These are phyloP conservation scores for Colletotrichum sp. DNA, from an alignment of 2,329 filamentous ascomycete species.

Conservation along the genomic window DNA sequence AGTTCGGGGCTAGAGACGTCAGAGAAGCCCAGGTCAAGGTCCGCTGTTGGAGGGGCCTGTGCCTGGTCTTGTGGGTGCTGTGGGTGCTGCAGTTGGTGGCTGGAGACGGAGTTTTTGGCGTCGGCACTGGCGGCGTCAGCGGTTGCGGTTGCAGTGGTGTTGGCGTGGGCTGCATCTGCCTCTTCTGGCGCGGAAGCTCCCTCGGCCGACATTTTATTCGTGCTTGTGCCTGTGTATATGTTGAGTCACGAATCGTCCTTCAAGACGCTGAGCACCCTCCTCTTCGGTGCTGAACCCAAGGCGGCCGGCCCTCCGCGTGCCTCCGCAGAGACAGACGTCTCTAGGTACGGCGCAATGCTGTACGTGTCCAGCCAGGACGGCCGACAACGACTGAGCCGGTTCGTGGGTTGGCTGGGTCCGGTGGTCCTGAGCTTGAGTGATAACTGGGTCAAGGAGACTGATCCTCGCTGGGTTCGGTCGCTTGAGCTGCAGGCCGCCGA, in stretches of 20 bases:
- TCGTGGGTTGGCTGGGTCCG: constrained; percentile 17
- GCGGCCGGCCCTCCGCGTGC: background rate
- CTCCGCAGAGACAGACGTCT: background rate
- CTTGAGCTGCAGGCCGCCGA: constrained; percentile 1
- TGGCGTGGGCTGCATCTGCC: background rate
- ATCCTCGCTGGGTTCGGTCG: constrained; percentile 19
- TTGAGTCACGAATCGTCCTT: background rate
- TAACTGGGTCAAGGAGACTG: constrained; percentile 14
- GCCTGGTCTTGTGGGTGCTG: background rate
- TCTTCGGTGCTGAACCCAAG: background rate
- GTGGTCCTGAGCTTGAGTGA: constrained; percentile 16
- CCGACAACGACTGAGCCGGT: background rate
- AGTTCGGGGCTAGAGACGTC: constrained; percentile 44
- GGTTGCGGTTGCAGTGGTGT: background rate
- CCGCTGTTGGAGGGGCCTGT: background rate
- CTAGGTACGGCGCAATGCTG: background rate
- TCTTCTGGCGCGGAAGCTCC: background rate
- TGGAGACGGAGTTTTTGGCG: background rate
- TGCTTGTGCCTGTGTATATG: background rate
- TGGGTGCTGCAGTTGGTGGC: constrained; percentile 7
- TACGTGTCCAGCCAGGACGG: background rate
- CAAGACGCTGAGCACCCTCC: background rate
- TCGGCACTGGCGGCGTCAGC: background rate
- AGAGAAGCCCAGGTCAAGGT: constrained; percentile 41
- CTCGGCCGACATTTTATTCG: constrained; percentile 11